Evolutionary conservation across 2,329 filamentous ascomycete species (phyloP).

Genomic region (Colletotrichum tabaci): DNA sequence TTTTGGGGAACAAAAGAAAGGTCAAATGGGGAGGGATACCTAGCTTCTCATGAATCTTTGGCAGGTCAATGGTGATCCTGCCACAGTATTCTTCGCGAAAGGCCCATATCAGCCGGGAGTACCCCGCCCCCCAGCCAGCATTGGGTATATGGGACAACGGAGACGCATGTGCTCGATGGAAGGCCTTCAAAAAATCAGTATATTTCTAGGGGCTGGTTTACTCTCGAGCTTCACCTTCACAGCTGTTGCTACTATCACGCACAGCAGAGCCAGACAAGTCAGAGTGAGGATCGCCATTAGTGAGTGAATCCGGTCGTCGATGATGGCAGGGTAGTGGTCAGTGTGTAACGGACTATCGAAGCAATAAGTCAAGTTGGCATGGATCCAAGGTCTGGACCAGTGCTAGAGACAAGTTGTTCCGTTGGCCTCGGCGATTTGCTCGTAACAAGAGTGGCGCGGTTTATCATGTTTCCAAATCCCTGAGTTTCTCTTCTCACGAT

Average conservation of each 20-base stretch:
- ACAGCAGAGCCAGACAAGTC: background rate
- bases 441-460: background rate
- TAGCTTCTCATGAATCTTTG: conserved; percentile 45
- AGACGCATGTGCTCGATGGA: conserved; percentile 27
- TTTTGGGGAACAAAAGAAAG: too few relatives aligned
- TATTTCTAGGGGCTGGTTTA: too few relatives aligned
- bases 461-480: background rate
- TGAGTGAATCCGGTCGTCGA: background rate
- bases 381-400: background rate
- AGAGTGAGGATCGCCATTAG: background rate
- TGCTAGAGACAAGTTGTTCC: background rate
- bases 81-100: conserved; percentile 46
- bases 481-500: background rate
- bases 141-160: conserved; percentile 44
- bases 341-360: background rate
- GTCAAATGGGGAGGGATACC: conserved; percentile 15
- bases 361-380: background rate
- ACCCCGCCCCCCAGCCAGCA: conserved; percentile 43
- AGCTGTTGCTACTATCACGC: background rate
- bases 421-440: background rate
- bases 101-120: conserved; percentile 45
- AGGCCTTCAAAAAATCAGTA: background rate
- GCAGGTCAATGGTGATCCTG: conserved; percentile 44
- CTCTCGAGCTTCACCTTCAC: background rate
- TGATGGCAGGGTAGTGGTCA: too few relatives aligned